These are phyloP conservation scores for Chenopodium formosanum DNA, from an alignment of 148 eudicot genomes.

Conservation along the genomic window DNA sequence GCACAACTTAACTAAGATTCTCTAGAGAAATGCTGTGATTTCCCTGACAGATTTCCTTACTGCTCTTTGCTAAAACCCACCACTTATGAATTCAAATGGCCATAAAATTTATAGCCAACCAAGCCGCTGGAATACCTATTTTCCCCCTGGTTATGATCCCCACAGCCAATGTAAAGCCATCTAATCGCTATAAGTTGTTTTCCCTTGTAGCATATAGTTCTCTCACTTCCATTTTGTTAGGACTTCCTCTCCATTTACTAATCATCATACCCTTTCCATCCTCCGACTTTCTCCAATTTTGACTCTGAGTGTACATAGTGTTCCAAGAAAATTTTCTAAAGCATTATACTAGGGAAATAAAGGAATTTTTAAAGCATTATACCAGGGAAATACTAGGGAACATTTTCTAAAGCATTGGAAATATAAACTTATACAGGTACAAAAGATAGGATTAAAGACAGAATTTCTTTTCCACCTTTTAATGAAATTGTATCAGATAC, in stretches of 20 bases:
- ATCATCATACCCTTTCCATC: not conserved
- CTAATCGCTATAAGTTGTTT: not conserved
- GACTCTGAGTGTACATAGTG: not conserved
- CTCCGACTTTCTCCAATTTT: not conserved
- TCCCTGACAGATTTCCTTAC: not conserved
- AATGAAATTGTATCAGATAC: not conserved
- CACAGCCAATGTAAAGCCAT: not conserved
- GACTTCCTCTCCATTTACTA: not conserved
- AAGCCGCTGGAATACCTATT: not conserved
- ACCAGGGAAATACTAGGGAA: not conserved
- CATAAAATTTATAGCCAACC: not conserved
- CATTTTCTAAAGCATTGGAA: too few species aligned
- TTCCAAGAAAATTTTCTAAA: not conserved
- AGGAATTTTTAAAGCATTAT: not conserved
- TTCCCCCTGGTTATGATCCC: not conserved
- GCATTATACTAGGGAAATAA: not conserved
- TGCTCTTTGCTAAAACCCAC: not conserved
- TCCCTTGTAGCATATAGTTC: not conserved
- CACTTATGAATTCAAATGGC: not conserved
- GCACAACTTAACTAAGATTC: not conserved
- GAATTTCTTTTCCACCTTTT: not conserved
- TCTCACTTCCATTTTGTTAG: not conserved
- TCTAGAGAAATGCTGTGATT: not conserved
- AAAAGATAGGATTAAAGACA: too few species aligned
- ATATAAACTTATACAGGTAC: too few species aligned